A percentile compares a stretch with the other conserved stretches of the same genome.
Evolutionary conservation across 371 early-diverging fungal species (phyloP).

Genomic region (Sporodiniella umbellata): DNA sequence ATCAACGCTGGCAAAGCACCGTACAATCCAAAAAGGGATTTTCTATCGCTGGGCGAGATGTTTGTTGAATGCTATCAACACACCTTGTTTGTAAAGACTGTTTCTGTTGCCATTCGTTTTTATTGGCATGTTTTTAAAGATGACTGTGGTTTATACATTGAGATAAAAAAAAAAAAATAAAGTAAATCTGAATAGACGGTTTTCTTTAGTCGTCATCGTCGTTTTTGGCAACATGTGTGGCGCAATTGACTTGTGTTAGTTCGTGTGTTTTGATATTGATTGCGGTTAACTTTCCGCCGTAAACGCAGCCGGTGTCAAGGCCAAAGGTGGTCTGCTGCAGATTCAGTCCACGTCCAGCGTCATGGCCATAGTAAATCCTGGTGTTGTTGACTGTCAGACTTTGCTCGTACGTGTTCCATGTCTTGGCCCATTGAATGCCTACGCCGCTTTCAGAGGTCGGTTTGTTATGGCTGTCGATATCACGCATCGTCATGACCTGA

Average conservation of each 20-base stretch:
- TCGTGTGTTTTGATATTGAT: constrained; percentile 32
- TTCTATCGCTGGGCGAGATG: too few species aligned
- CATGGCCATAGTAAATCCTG: constrained; percentile 67
- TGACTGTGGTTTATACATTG: neutral
- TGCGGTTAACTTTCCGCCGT: constrained; percentile 60
- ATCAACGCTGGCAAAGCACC: too few species aligned
- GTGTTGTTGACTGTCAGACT: constrained; percentile 11
- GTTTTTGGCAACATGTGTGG: neutral
- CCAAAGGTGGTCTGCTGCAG: constrained; percentile 55
- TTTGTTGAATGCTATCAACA: too few species aligned
- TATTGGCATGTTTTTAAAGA: neutral
- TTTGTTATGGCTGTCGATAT: constrained; percentile 38
- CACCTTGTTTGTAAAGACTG: too few species aligned
- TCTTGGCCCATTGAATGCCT: constrained; percentile 49
- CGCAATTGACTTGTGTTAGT: constrained; percentile 35
- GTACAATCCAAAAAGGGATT: too few species aligned
- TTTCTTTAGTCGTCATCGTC: neutral
- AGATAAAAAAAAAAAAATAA: neutral
- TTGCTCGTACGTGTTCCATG: constrained; percentile 42
- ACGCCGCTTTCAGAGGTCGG: constrained; percentile 32
- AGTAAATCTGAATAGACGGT: too few species aligned
- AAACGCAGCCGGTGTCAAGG: constrained; percentile 68
- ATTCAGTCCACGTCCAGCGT: constrained; percentile 58
- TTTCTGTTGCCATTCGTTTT: too few species aligned
- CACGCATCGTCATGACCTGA: constrained; percentile 59